A percentile compares a stretch with the other conserved stretches of the same genome.
These are phyloP conservation scores for Agaricales sp. DNA, from an alignment of 1,284 basidiomycete genomes.

Conservation along the genomic window DNA sequence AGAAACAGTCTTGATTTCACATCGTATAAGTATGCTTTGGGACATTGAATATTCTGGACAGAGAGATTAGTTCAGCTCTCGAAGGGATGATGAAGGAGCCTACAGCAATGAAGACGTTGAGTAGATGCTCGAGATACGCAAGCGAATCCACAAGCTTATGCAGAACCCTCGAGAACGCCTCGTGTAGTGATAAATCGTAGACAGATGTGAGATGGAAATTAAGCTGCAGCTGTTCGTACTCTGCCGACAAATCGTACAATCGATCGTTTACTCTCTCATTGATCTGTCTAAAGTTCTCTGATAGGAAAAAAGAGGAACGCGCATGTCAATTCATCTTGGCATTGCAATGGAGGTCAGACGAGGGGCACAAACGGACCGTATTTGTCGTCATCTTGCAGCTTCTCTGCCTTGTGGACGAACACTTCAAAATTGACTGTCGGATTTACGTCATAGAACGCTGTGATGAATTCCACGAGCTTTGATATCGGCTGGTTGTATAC, in stretches of 20 bases:
- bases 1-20: conserved; percentile 79
- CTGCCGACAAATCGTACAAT: conserved; percentile 59
- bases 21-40: conserved; percentile 92
- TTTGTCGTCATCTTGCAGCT: conserved; percentile 86
- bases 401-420: conserved; percentile 96
- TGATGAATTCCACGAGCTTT: conserved; percentile 70
- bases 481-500: conserved; percentile 69
- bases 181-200: conserved; percentile 81
- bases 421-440: conserved; percentile 80
- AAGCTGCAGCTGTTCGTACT: conserved; percentile 61
- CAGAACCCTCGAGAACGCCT: conserved; percentile 76
- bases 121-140: conserved; percentile 67
- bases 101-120: conserved; percentile 77
- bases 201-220: conserved; percentile 86
- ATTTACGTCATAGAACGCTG: conserved; percentile 66
- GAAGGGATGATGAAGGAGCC: conserved; percentile 15
- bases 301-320: not conserved
- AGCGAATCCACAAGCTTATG: conserved; percentile 65
- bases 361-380: conserved; percentile 42
- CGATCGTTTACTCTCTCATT: conserved; percentile 80
- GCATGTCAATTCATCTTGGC: too few relatives aligned
- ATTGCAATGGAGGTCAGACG: conserved; percentile 1
- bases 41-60: conserved; percentile 74
- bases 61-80: not conserved
- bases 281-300: conserved; percentile 85